Base-by-base conservation (phyloP, 257 asterid genomes). In the Euphrasia confusa region DNA sequence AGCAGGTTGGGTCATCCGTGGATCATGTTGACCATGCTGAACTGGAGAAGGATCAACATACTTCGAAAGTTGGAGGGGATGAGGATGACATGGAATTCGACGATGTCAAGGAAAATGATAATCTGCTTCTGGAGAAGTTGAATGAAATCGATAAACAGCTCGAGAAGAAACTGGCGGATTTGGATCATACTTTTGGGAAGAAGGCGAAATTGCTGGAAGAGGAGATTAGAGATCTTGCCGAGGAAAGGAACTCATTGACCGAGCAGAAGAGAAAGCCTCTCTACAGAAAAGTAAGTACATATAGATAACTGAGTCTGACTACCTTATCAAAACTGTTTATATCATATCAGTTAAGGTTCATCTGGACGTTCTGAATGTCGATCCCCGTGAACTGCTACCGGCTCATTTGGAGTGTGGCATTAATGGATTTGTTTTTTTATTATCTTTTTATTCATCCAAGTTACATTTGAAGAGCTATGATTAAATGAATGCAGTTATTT, bases 181-280 rank as follows among this genome's bases (percentile, higher is more conserved):
- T 92, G 86, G 97, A 89, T 63, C 88, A 86, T 70, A 92, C 95
- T 4, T 89, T 89, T 66, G 99, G 99, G 44, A 86, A 74, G 83
- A 89, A 74, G 74, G 99, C 96, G 37, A 92, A 83, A 80, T 71
- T 76, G 40, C 63, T 89, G 15, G 97, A 89, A 81, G 97, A 92
- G 80, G 97, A 92, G 73, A 92, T 92, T 64, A 80, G 84, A 79
- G 89, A 86, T 77, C 97, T 92, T 66, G 99, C 96, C 17, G 97
- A 92, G 73, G 99, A 92, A 78, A 84, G 99, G 75, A 93, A 93
- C 80, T 62, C 86, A 17, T 72, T 89, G 76, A 89, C 93, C 10
- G 96, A 89, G 79, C 79, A 80, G 87, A 89, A 87, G 77, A 81
- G 97, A 71, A 81, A 68, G 68, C 99, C 97, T 66, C 88, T 84